phyloP scores from a whole-genome alignment of 75 land plant genomes.

The Cunninghamia lanceolata region DNA sequence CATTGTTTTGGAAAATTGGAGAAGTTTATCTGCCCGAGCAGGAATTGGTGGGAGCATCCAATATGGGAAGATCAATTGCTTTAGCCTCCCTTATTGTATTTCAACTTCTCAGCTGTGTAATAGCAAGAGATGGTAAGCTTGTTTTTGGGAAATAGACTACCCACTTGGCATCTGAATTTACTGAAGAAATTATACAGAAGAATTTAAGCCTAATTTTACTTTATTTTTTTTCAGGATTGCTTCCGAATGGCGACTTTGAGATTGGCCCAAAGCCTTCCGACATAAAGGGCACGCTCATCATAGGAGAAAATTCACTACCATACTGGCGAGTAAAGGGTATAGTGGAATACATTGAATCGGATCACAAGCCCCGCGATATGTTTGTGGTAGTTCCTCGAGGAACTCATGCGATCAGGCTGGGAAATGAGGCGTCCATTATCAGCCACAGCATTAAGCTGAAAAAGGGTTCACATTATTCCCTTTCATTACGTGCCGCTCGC shows the following conservation, averaged over 20 bases:
- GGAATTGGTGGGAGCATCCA: no score
- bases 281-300: constrained; percentile 47
- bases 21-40: no score
- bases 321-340: constrained; percentile 52
- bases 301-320: constrained; percentile 46
- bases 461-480: constrained; percentile 40
- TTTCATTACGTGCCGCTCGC: constrained; percentile 63
- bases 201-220: no score
- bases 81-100: no score
- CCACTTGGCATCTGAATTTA: no score
- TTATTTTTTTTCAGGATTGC: constrained; percentile 24
- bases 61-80: no score
- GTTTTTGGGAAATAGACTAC: no score
- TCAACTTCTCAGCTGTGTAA: neutral
- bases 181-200: no score
- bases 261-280: constrained; percentile 27
- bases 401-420: constrained; percentile 56
- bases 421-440: constrained; percentile 61
- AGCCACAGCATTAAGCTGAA: constrained; percentile 42
- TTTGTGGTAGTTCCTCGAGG: constrained; percentile 58
- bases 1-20: no score
- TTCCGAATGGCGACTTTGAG: constrained; percentile 69
- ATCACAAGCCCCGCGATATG: constrained; percentile 67
- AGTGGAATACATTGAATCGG: constrained; percentile 58
- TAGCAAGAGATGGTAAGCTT: neutral